Evolutionary conservation across 306 rosid species (phyloP).

Genomic region (Myrica gale): DNA sequence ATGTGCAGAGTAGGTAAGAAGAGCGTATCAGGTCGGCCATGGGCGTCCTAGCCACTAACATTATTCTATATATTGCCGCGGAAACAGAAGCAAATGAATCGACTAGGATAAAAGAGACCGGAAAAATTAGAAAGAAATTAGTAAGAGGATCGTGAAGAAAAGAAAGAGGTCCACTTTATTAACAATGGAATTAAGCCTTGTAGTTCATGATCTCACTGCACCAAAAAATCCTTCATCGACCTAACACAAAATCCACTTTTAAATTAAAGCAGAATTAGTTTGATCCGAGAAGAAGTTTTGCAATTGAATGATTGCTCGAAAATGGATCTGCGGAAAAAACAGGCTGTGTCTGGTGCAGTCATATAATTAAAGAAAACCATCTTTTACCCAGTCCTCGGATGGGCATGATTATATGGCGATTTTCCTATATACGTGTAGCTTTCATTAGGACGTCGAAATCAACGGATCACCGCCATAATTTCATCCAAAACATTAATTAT

Average conservation of each 20-base stretch:
- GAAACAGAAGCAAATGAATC: neutral
- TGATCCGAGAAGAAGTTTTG: neutral
- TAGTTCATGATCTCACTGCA: neutral
- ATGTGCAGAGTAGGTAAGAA: constrained; percentile 45
- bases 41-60: constrained; percentile 33
- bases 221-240: constrained; percentile 7
- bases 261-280: neutral
- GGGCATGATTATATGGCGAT: constrained; percentile 1
- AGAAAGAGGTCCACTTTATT: constrained; percentile 8
- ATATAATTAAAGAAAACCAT: neutral
- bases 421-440: neutral
- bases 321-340: neutral
- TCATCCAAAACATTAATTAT: neutral
- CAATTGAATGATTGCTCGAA: neutral
- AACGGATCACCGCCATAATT: neutral
- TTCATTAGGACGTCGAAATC: constrained; percentile 8
- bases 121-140: neutral
- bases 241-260: constrained; percentile 1
- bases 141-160: neutral
- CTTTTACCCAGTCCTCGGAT: neutral
- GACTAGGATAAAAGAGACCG: neutral
- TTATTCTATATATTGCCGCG: constrained; percentile 30
- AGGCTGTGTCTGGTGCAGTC: neutral
- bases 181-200: neutral
- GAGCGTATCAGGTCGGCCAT: constrained; percentile 61